These are phyloP conservation scores for Sarocladium oryzae DNA, from an alignment of 2,329 filamentous ascomycete species.

Conservation along the genomic window DNA sequence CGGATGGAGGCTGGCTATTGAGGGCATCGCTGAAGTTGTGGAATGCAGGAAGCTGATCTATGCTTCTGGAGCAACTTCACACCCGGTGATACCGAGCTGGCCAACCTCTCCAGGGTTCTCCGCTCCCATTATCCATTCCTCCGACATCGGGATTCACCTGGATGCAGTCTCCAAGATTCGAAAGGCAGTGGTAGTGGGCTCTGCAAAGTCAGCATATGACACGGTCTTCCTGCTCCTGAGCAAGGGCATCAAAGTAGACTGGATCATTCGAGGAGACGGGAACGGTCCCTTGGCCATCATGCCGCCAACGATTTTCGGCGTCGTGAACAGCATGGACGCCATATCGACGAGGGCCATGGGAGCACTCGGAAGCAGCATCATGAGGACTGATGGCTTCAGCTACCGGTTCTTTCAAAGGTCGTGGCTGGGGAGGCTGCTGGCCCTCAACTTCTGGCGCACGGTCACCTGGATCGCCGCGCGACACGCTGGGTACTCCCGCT, in stretches of 20 bases:
- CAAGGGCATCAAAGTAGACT: slow-evolving; percentile 23
- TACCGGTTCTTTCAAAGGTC: slow-evolving; percentile 22
- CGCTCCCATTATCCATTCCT: slow-evolving; percentile 22
- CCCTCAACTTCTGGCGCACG: slow-evolving; percentile 15
- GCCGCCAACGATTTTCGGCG: slow-evolving; percentile 19
- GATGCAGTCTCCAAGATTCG: neutral
- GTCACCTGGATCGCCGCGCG: slow-evolving; percentile 12
- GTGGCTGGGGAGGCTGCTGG: slow-evolving; percentile 14
- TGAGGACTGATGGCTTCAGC: slow-evolving; percentile 19
- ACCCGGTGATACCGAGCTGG: slow-evolving; percentile 18
- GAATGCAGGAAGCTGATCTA: slow-evolving; percentile 19
- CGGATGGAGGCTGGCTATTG: slow-evolving; percentile 20
- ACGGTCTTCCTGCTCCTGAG: slow-evolving; percentile 24
- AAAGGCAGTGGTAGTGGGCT: slow-evolving; percentile 23
- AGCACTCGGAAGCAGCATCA: slow-evolving; percentile 22
- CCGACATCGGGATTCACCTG: slow-evolving; percentile 15
- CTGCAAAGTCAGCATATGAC: slow-evolving; percentile 27
- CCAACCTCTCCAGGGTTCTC: slow-evolving; percentile 15
- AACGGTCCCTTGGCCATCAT: slow-evolving; percentile 25
- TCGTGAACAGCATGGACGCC: slow-evolving; percentile 22
- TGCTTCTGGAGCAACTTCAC: slow-evolving; percentile 17
- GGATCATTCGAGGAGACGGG: slow-evolving; percentile 25
- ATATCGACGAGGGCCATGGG: slow-evolving; percentile 19
- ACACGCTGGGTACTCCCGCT: slow-evolving; percentile 21
- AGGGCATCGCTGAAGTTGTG: slow-evolving; percentile 11